A percentile compares a stretch with the other conserved stretches of the same genome.
Conservation (phyloP, 2,329 filamentous ascomycete genomes). For the Sordariomycetes sp. region DNA sequence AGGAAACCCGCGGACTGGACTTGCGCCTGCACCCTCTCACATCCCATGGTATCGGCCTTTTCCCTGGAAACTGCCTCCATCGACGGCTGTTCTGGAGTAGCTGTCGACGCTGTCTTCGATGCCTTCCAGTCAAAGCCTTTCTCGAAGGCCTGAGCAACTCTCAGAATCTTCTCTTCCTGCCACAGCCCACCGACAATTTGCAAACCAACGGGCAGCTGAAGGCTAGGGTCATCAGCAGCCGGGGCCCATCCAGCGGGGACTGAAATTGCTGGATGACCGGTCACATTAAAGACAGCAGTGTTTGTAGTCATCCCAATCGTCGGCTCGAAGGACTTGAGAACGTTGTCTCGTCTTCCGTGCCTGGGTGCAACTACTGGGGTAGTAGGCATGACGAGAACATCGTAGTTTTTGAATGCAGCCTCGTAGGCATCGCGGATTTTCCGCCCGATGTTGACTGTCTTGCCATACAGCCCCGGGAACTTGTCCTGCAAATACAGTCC, state of each 20-base stretch:
- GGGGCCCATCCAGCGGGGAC: constrained; percentile 39
- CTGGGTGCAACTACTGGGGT: constrained; percentile 35
- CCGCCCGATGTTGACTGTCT: constrained; percentile 36
- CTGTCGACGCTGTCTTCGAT: too few species aligned
- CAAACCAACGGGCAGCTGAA: constrained; percentile 40
- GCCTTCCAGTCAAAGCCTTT: constrained; percentile 5
- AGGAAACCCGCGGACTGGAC: too few species aligned
- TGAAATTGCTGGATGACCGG: constrained; percentile 45
- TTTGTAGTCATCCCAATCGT: constrained; percentile 46
- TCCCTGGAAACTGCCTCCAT: too few species aligned
- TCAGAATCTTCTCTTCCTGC: constrained; percentile 36
- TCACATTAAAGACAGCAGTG: constrained; percentile 47
- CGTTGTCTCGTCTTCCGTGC: constrained; percentile 27
- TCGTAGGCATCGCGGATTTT: constrained; percentile 38
- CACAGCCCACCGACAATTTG: constrained; percentile 44
- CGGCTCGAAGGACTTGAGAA: constrained; percentile 34
- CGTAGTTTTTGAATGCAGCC: constrained; percentile 24
- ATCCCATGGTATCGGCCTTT: too few species aligned
- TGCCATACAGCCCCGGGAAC: constrained; percentile 36
- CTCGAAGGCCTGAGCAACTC: constrained; percentile 37
- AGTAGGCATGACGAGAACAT: constrained; percentile 38
- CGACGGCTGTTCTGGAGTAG: too few species aligned
- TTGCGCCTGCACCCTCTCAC: too few species aligned
- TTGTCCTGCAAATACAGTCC: constrained; percentile 33
- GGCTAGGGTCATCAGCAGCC: constrained; percentile 22